Evolutionary conservation across 345 rosid species (phyloP), one percentile per base, ranked within the genome.

Genomic region (Arabis hirsuta): DNA sequence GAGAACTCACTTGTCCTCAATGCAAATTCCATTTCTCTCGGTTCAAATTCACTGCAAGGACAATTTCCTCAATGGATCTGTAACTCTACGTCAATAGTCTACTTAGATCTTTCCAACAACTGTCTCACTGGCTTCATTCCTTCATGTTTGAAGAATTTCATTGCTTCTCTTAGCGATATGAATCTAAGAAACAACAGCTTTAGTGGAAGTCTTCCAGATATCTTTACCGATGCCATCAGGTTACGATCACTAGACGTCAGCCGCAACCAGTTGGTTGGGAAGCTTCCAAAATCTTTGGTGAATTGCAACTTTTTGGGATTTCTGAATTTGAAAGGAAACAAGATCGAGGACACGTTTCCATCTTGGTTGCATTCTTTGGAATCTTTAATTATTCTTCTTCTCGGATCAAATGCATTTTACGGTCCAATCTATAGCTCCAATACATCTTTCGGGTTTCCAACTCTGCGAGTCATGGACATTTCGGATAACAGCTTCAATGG

Each of bases 71-170:
- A 36, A 36, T 36, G 41, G 41, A 36, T 36, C 2, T 36, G 10
- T 36, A 36, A 36, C 41, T 36, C 11, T 36, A 9, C 41, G 8
- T 8, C 3, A 9, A 8, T 36, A 36, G 11, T 8, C 41, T 36
- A 8, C 6, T 4, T 86, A 13, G 76, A 81, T 50, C 10, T 81
- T 26, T 86, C 90, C 0, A 19, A 55, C 45, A 86, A 86, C 62
- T 31, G 9, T 4, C 63, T 86, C 67, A 58, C 0, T 13, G 84
- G 83, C n/a, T 3, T 1, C 3, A 62, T 86, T 13, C 88, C 83
- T 12, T 5, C 19, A 20, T 81, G 84, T 57, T 14, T 71, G 14
- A 34, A 34, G 32, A 19, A 51, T 7, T 19, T 41, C 20, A 43
- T 0, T 36, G 11, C 19, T 51, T 7, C 1, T 3, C 59, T 63